These are phyloP conservation scores for Porpolomopsis calyptriformis DNA, from an alignment of 768 basidiomycete species.

Conservation along the genomic window DNA sequence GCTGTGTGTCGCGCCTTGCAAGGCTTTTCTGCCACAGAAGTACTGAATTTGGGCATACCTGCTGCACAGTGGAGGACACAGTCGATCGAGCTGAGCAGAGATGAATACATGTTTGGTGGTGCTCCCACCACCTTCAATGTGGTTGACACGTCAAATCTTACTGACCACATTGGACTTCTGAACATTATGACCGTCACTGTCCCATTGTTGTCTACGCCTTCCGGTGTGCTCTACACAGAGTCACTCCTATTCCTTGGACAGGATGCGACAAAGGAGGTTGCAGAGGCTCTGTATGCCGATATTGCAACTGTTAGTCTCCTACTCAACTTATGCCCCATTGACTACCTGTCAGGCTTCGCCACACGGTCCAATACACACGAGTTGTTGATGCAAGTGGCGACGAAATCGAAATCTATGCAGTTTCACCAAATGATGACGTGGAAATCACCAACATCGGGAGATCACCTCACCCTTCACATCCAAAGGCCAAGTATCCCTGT, in stretches of 20 bases:
- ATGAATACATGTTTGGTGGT: background rate
- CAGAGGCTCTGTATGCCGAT: conserved; percentile 22
- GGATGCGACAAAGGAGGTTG: conserved; percentile 24
- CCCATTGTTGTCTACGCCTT: conserved; percentile 19
- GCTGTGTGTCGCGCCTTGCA: conserved; percentile 20
- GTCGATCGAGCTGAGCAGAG: no score
- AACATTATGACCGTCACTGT: conserved; percentile 24
- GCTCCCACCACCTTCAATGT: conserved; percentile 27
- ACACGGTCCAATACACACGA: conserved; percentile 28
- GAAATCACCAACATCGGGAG: conserved; percentile 23
- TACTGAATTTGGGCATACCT: conserved; percentile 17
- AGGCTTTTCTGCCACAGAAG: background rate
- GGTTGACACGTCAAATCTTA: conserved; percentile 32
- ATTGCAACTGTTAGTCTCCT: conserved; percentile 24
- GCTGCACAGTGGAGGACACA: no score
- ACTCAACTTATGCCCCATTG: conserved; percentile 24
- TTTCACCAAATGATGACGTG: conserved; percentile 30
- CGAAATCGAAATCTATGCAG: conserved; percentile 11
- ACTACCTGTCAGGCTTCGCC: conserved; percentile 26
- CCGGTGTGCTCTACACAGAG: conserved; percentile 26
- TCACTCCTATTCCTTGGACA: conserved; percentile 16
- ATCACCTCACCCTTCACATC: conserved; percentile 10
- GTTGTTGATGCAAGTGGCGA: conserved; percentile 10
- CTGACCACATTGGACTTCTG: conserved; percentile 29
- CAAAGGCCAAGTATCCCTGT: conserved; percentile 6